Conservation (phyloP, 352 stramenopile species). For the Pythium guiyangense region DNA sequence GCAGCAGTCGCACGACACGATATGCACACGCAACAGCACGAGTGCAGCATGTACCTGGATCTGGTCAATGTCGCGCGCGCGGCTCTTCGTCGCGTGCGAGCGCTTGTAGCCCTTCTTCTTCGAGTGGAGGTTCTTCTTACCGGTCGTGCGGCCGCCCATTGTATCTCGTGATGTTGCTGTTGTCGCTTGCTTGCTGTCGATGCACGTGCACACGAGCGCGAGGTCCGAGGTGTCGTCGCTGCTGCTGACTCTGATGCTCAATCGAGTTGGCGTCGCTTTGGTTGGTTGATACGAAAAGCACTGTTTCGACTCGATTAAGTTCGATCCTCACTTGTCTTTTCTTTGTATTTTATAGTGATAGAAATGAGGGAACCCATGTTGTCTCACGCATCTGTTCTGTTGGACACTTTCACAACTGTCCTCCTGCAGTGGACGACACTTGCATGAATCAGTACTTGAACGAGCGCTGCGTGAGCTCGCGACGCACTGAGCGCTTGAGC, state of each 20-base stretch:
- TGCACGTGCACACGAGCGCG: neutral
- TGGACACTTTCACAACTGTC: too few relatives aligned
- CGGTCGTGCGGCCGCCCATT: conserved; percentile 39
- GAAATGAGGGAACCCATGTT: neutral
- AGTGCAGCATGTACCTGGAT: conserved; percentile 43
- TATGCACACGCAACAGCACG: neutral
- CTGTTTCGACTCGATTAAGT: conserved; percentile 15
- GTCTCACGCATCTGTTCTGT: too few relatives aligned
- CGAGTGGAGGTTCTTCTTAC: conserved; percentile 61
- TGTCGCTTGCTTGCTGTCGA: conserved; percentile 5
- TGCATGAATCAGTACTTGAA: conserved; percentile 53
- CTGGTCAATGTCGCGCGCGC: conserved; percentile 79
- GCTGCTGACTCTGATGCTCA: conserved; percentile 7
- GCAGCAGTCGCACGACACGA: neutral
- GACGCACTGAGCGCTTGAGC: conserved; percentile 65
- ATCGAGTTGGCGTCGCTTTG: conserved; percentile 3
- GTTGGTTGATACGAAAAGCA: conserved; percentile 2
- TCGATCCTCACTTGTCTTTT: neutral
- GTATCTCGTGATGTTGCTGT: conserved; percentile 20
- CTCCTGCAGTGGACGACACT: conserved; percentile 3
- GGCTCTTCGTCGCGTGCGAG: conserved; percentile 76
- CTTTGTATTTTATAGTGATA: neutral
- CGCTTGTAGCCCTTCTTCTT: conserved; percentile 90
- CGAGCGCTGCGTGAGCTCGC: conserved; percentile 46
- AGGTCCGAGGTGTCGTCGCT: neutral